phyloP scores from a whole-genome alignment of 1,284 basidiomycete species.

The Cystobasidium pallidum region DNA sequence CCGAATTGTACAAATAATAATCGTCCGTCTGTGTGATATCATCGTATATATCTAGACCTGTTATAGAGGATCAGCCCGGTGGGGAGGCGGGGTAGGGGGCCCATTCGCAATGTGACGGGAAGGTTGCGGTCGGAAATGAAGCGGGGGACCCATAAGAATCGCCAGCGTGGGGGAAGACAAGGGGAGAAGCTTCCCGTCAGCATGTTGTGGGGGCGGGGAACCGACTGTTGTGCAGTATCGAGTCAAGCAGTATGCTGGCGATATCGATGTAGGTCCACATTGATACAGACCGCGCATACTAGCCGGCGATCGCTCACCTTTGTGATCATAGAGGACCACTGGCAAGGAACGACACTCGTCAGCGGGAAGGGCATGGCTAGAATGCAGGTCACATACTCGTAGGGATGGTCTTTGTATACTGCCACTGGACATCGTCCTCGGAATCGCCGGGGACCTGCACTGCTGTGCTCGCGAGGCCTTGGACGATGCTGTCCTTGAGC shows the following conservation, averaged over 20 bases:
- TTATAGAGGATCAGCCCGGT: background rate
- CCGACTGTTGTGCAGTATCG: too few species aligned
- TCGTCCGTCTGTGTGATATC: slow-evolving; percentile 59
- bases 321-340: slow-evolving; percentile 46
- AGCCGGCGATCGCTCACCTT: slow-evolving; percentile 12
- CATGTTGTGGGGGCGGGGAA: too few species aligned
- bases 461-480: slow-evolving; percentile 6
- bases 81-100: background rate
- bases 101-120: background rate
- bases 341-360: background rate
- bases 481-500: slow-evolving; percentile 30
- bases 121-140: background rate
- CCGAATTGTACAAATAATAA: slow-evolving; percentile 79
- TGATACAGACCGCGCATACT: slow-evolving; percentile 1
- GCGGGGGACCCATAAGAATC: slow-evolving; percentile 2
- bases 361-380: background rate
- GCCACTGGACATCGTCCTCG: slow-evolving; percentile 3
- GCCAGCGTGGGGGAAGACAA: background rate
- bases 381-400: slow-evolving; percentile 23
- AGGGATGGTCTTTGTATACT: slow-evolving; percentile 38
- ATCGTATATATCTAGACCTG: slow-evolving; percentile 51
- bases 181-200: too few species aligned
- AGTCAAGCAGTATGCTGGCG: too few species aligned
- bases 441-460: slow-evolving; percentile 8
- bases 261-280: background rate